Percentiles rank a stretch among this genome's conserved stretches.
phyloP scores from a whole-genome alignment of 768 basidiomycete genomes.

The Tylopilus sp. region DNA sequence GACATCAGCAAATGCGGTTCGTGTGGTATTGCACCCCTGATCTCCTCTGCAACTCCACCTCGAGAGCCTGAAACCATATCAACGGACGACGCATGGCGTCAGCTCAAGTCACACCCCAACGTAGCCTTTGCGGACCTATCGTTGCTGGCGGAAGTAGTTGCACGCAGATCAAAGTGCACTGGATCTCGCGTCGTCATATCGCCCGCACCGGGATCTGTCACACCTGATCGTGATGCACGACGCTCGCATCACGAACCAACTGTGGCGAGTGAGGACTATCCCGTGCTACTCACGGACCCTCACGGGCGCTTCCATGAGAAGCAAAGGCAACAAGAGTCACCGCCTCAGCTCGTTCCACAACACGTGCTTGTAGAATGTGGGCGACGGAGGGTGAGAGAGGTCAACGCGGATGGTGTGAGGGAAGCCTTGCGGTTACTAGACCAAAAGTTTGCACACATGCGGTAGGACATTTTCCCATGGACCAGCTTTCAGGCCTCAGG shows the following conservation, averaged over 20 bases:
- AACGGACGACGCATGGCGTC: constrained; percentile 80
- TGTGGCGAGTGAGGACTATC: constrained; percentile 26
- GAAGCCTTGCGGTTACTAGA: constrained; percentile 77
- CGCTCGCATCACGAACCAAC: constrained; percentile 11
- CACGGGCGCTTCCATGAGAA: constrained; percentile 50
- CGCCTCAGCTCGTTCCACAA: constrained; percentile 55
- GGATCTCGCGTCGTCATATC: constrained; percentile 66
- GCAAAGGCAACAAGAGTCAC: constrained; percentile 39
- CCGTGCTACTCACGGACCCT: constrained; percentile 51
- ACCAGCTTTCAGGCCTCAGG: not conserved
- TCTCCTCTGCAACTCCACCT: constrained; percentile 19
- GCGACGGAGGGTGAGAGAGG: constrained; percentile 58
- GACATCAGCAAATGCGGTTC: constrained; percentile 30
- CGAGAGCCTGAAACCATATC: constrained; percentile 55
- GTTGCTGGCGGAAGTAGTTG: constrained; percentile 85
- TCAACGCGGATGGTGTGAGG: constrained; percentile 67
- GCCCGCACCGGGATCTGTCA: constrained; percentile 46
- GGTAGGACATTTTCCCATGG: constrained; percentile 13
- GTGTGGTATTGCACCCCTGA: constrained; percentile 32
- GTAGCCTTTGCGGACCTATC: constrained; percentile 80
- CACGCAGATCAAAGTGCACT: constrained; percentile 73
- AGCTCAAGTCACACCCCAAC: constrained; percentile 85
- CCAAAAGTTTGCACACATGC: constrained; percentile 47
- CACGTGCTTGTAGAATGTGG: constrained; percentile 62
- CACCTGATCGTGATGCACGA: constrained; percentile 40